A percentile compares a stretch with the other conserved stretches of the same genome.
Conservation (phyloP, 345 rosid genomes). For the Aurinia saxatilis region DNA sequence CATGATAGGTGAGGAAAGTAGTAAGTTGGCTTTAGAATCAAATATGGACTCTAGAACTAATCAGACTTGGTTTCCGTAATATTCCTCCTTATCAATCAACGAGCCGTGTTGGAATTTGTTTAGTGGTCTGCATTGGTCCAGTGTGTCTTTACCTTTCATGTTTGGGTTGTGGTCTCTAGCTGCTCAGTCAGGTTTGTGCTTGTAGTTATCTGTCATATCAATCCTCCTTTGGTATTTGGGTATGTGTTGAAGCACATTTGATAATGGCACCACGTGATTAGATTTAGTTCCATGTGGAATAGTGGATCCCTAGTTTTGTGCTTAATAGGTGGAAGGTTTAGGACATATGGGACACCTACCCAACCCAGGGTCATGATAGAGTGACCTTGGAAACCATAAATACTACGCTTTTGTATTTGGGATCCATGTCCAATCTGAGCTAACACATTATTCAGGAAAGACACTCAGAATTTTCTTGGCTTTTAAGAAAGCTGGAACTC, state of each 20-base stretch:
- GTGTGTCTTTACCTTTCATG: not conserved
- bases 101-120: not conserved
- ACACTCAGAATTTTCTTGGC: not conserved
- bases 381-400: not conserved
- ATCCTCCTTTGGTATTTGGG: not conserved
- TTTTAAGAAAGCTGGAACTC: not conserved
- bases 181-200: not conserved
- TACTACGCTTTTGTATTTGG: not conserved
- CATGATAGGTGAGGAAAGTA: slow-evolving; percentile 2
- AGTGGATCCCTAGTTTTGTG: not conserved
- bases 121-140: not conserved
- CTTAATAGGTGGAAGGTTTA: slow-evolving; percentile 1
- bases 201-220: not conserved
- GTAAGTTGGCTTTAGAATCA: not conserved
- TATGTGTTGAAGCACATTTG: not conserved
- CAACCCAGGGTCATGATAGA: slow-evolving; percentile 2
- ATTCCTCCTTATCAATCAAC: not conserved
- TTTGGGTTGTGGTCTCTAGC: not conserved
- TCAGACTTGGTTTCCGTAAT: not conserved
- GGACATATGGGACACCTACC: not conserved
- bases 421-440: slow-evolving; percentile 2
- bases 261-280: not conserved
- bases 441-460: not conserved
- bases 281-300: not conserved
- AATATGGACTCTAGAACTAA: not conserved